phyloP scores from a whole-genome alignment of 116 monocot genomes.

The Posidonia oceanica region DNA sequence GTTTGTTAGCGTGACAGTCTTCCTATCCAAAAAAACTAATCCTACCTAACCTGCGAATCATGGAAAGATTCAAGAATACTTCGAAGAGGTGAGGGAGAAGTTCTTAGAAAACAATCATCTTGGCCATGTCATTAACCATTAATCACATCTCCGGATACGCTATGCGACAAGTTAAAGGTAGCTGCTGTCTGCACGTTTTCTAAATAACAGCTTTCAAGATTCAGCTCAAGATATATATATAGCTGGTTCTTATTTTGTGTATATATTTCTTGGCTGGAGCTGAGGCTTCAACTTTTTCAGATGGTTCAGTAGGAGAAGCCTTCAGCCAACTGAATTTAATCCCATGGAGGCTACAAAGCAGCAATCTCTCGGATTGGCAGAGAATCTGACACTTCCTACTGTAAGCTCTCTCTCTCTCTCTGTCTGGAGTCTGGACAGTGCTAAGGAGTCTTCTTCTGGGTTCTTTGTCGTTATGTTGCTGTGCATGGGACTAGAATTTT shows the following conservation, averaged over 20 bases:
- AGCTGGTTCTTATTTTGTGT: neutral
- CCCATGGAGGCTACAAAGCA: slow-evolving; percentile 1
- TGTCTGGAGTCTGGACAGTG: slow-evolving; percentile 5
- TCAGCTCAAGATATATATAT: neutral
- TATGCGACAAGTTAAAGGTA: neutral
- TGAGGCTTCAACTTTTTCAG: no score
- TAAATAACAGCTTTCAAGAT: neutral
- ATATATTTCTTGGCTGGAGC: neutral
- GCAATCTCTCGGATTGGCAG: slow-evolving; percentile 36
- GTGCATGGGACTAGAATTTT: neutral
- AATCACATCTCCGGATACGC: neutral
- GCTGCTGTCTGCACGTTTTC: neutral
- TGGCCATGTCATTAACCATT: no score
- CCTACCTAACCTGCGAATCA: no score
- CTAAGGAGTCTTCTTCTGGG: neutral
- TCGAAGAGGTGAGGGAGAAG: no score
- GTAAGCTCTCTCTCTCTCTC: slow-evolving; percentile 20
- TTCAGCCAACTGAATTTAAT: no score
- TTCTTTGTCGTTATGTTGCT: neutral
- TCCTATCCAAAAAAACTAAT: no score
- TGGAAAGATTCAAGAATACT: no score
- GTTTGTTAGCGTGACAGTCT: no score
- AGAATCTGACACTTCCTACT: slow-evolving; percentile 32
- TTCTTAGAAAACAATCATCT: no score
- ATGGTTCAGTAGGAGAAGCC: no score